Conservation (phyloP, 257 asterid species). For the Euphrasia confusa region DNA sequence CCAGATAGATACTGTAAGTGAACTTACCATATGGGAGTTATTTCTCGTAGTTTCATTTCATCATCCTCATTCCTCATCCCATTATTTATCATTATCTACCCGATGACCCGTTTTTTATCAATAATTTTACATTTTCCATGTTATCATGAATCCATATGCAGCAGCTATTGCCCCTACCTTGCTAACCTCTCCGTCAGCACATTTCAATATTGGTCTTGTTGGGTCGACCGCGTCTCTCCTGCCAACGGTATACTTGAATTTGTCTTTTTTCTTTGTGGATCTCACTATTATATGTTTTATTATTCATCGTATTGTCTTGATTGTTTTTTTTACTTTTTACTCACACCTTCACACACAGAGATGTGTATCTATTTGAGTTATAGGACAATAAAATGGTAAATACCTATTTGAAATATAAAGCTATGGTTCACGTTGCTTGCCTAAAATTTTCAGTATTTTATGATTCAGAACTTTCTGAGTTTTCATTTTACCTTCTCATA, state of each 20-base stretch:
- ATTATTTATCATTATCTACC: no score
- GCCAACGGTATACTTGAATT: slow-evolving; percentile 50
- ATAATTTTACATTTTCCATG: slow-evolving; percentile 16
- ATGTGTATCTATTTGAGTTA: slow-evolving; percentile 2
- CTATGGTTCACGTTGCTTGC: slow-evolving; percentile 7
- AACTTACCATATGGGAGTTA: slow-evolving; percentile 1
- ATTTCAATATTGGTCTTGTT: slow-evolving; percentile 53
- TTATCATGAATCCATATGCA: slow-evolving; percentile 44
- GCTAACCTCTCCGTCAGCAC: slow-evolving; percentile 67
- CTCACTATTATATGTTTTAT: not conserved
- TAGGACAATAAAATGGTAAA: slow-evolving; percentile 12
- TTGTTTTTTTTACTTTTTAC: slow-evolving; percentile 3
- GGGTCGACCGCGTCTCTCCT: slow-evolving; percentile 66
- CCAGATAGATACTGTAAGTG: slow-evolving; percentile 77
- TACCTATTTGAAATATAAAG: slow-evolving; percentile 12
- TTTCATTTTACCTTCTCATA: slow-evolving; percentile 21
- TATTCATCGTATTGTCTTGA: not conserved
- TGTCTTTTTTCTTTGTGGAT: not conserved
- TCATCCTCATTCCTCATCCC: not conserved
- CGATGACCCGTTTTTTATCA: slow-evolving; percentile 8
- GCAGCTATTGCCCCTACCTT: slow-evolving; percentile 54
- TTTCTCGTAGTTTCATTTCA: not conserved
- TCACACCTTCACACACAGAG: not conserved
- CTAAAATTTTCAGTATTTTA: slow-evolving; percentile 5
- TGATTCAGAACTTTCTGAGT: slow-evolving; percentile 7